phyloP scores from a whole-genome alignment of 805 yeast species.

The Saturnispora bothae region DNA sequence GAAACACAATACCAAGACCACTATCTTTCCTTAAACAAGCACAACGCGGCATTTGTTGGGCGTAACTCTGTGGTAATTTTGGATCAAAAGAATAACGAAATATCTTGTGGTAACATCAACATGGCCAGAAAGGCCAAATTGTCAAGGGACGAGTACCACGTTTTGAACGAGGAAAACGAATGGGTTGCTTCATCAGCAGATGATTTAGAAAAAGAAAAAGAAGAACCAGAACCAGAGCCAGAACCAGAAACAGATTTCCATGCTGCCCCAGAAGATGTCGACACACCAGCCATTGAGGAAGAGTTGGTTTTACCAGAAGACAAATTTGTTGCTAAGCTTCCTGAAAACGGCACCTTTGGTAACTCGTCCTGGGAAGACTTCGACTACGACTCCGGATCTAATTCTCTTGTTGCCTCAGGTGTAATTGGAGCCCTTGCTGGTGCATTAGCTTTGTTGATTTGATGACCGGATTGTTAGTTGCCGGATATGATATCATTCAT shows the following conservation, averaged over 20 bases:
- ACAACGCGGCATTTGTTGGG: constrained; percentile 46
- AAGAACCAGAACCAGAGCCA: not conserved
- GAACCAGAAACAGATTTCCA: not conserved
- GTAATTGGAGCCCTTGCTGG: constrained; percentile 18
- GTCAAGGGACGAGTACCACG: constrained; percentile 19
- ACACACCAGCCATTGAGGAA: not conserved
- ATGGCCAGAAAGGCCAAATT: constrained; percentile 21
- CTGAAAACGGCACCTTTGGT: not conserved
- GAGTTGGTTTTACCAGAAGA: too few relatives aligned
- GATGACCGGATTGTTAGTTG: not conserved
- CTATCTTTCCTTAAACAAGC: constrained; percentile 49
- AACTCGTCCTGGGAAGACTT: not conserved
- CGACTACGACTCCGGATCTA: constrained; percentile 9
- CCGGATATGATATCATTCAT: too few relatives aligned
- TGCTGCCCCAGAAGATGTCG: not conserved
- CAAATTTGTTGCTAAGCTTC: not conserved
- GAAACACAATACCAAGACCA: constrained; percentile 55
- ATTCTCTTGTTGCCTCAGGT: constrained; percentile 8
- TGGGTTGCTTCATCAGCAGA: not conserved
- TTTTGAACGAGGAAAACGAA: constrained; percentile 2
- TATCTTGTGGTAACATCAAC: constrained; percentile 55
- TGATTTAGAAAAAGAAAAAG: constrained; percentile 1
- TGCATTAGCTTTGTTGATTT: constrained; percentile 19
- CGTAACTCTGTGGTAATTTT: constrained; percentile 50
- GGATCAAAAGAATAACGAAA: constrained; percentile 40